phyloP scores from a whole-genome alignment of 495 filamentous ascomycete species.

The Penicillium cosmopolitanum region DNA sequence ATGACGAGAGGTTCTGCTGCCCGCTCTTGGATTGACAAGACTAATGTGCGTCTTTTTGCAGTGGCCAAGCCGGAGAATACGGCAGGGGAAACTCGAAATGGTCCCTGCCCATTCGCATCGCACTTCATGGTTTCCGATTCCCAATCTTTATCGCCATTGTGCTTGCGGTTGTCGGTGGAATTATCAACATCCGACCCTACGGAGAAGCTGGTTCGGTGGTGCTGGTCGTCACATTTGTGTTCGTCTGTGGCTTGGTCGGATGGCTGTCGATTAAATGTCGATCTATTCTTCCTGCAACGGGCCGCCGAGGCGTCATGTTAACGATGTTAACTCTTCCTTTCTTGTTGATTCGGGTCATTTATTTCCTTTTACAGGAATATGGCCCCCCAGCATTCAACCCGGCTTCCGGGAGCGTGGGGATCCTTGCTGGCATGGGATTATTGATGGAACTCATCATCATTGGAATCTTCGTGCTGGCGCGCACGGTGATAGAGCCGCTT shows the following conservation, averaged over 20 bases:
- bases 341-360: conserved; percentile 28
- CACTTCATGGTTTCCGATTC: conserved; percentile 32
- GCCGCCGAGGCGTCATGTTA: conserved; percentile 28
- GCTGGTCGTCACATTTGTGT: conserved; percentile 31
- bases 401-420: conserved; percentile 22
- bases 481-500: conserved; percentile 32
- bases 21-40: background rate
- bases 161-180: conserved; percentile 31
- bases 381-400: conserved; percentile 30
- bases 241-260: conserved; percentile 28
- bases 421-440: conserved; percentile 34
- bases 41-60: conserved; percentile 5
- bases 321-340: conserved; percentile 30
- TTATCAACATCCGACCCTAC: conserved; percentile 22
- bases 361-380: conserved; percentile 31
- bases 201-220: conserved; percentile 29
- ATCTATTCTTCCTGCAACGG: conserved; percentile 25
- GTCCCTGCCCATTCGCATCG: conserved; percentile 20
- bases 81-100: conserved; percentile 38
- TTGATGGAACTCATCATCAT: conserved; percentile 38
- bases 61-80: conserved; percentile 36
- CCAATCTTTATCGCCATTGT: conserved; percentile 32
- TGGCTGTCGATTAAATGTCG: conserved; percentile 31
- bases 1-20: background rate
- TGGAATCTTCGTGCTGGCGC: conserved; percentile 26